Evolutionary conservation across 495 filamentous ascomycete species (phyloP).

Genomic region (Penicillium subrubescens): DNA sequence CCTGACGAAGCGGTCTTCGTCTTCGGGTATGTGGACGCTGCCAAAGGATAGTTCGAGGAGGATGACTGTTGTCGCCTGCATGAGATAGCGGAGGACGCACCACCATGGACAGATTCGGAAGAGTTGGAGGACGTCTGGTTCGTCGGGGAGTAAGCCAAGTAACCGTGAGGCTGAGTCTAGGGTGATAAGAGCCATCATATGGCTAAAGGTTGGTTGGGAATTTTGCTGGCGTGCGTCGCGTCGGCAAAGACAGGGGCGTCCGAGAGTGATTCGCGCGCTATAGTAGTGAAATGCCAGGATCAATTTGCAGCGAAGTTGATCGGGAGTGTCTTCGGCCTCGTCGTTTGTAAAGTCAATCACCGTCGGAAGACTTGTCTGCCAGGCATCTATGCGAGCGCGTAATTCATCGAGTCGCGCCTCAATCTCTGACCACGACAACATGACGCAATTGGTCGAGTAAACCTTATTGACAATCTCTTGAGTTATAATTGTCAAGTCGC

Average conservation of each 20-base stretch:
- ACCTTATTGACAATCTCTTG: constrained; percentile 59
- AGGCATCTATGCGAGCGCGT: constrained; percentile 53
- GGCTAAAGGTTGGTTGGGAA: constrained; percentile 50
- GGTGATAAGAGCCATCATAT: constrained; percentile 53
- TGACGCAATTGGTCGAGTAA: constrained; percentile 58
- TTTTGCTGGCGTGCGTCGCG: constrained; percentile 49
- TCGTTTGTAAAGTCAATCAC: constrained; percentile 51
- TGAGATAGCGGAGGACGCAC: constrained; percentile 64
- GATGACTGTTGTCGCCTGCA: constrained; percentile 61
- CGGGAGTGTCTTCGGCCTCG: constrained; percentile 35
- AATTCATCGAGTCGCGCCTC: constrained; percentile 58
- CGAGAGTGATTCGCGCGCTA: constrained; percentile 60
- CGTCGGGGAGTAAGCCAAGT: constrained; percentile 54
- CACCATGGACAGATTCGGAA: constrained; percentile 65
- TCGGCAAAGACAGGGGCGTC: constrained; percentile 66
- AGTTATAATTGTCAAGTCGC: constrained; percentile 53
- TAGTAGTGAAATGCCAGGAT: constrained; percentile 61
- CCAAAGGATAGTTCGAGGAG: constrained; percentile 63
- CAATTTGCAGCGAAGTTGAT: constrained; percentile 44
- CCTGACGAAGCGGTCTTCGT: constrained; percentile 46
- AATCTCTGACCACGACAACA: constrained; percentile 59
- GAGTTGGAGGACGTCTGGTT: constrained; percentile 45
- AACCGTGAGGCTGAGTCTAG: constrained; percentile 57
- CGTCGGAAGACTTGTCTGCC: constrained; percentile 54
- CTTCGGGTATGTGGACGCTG: constrained; percentile 53